phyloP scores from a whole-genome alignment of 768 basidiomycete genomes.

The Mycena pura region DNA sequence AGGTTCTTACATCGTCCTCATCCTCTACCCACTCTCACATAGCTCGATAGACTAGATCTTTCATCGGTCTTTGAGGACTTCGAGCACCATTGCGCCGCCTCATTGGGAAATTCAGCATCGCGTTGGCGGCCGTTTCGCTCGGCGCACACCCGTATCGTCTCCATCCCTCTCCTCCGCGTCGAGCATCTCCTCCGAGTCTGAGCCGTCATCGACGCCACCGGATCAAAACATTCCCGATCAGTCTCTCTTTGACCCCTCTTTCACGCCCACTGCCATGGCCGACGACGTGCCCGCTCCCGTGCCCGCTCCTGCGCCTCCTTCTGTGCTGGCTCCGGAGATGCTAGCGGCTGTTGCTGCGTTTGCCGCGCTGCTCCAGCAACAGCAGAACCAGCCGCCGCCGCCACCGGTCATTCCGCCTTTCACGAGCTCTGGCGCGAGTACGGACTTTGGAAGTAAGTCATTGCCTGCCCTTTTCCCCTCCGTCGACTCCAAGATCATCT shows the following conservation, averaged over 20 bases:
- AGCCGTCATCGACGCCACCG: background rate
- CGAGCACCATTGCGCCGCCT: background rate
- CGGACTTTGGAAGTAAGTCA: conserved; percentile 16
- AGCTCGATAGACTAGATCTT: conserved; percentile 9
- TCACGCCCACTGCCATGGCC: background rate
- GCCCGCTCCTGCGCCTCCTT: background rate
- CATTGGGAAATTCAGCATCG: conserved; percentile 5
- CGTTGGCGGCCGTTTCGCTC: conserved; percentile 1
- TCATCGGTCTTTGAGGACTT: background rate
- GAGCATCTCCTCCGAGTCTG: background rate
- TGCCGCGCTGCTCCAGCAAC: background rate
- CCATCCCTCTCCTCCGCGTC: background rate
- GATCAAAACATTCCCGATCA: conserved; percentile 9
- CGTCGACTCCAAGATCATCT: conserved; percentile 4
- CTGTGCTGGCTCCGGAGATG: conserved; percentile 1
- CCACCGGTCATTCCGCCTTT: conserved; percentile 14
- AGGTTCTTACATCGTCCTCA: background rate
- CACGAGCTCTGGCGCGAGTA: conserved; percentile 6
- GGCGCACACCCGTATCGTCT: background rate
- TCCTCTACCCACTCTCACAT: conserved; percentile 2
- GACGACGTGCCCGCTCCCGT: background rate
- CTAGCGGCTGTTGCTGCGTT: conserved; percentile 6
- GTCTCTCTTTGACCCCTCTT: background rate
- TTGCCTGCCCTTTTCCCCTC: conserved; percentile 17
- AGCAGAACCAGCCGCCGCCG: conserved; percentile 1